Evolutionary conservation across 169 alveolate species (phyloP), one percentile per base, ranked within the genome.

Genomic region (Amoebophrya sp.): DNA sequence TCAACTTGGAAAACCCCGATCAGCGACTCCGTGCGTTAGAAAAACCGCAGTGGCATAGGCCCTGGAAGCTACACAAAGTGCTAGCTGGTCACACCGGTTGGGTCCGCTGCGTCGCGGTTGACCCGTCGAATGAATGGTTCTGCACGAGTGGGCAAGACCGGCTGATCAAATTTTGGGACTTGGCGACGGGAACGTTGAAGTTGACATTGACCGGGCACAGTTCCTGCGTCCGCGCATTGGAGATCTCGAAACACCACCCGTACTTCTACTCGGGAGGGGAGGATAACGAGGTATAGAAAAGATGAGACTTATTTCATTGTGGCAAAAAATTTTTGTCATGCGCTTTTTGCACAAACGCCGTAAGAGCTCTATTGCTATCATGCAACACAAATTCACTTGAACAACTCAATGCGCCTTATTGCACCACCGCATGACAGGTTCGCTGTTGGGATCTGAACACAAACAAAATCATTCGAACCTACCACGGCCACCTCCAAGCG

Each of bases 21-120:
- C 83, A 66, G 32, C 1, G 83, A n/a, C 32, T 66, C 7, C 83
- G 83, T 0, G 83, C 83, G 10, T 7, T 66, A 25, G 83, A 66
- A 53, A 91, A 94, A 90, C 97, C 97, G 0, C 92, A 92, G 77
- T 98, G 99, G 99, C 99, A 97, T 93, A 98, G 98, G 35, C 99
- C 98, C 40, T 98, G 99, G 98, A 98, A 98, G 97, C 94, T 98
- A 54, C 95, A 96, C 94, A 94, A 99, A 92, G 99, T 98, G 66
- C 97, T 98, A 33, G 95, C 98, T 90, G 99, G 99, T 0, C 99
- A 98, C 94, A 96, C 96, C 92, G 99, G 99, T 2, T 98, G 99
- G 99, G 99, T 98, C 29, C 96, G 98, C 90, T 96, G 98, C 92
- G 95, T 98, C 77, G 98, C 97, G 39, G 98, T 98, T 25, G 99